Base-by-base conservation (phyloP, 2,329 filamentous ascomycete species). In the Chaetomium strumarium region DNA sequence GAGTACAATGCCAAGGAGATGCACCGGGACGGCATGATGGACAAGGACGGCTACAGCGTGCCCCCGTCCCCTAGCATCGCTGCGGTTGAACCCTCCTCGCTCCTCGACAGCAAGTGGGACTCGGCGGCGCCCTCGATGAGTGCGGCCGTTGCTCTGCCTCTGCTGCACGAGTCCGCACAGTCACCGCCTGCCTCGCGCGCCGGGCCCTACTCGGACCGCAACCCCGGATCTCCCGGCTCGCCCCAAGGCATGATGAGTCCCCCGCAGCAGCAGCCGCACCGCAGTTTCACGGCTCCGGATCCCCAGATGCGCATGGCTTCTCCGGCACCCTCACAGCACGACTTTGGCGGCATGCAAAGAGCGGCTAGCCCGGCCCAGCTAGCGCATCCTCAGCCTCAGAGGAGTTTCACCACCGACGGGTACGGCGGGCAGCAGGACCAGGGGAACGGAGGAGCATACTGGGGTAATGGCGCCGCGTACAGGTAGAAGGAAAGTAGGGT, bases 1-100 rank as follows among this genome's bases (percentile, higher is more conserved):
- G 70, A 73, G 51, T 74, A 73, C 61, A 63, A 70, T 44, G 61
- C 66, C 41, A 63, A 64, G 41, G 66, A 68, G 17, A 66, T 68
- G 63, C 53, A 51, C 46, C 63, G 66, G 45, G 62, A 62, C 24
- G 66, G 63, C 19, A 55, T 62, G 39, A 54, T 58, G n/a, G 62
- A 59, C 29, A 56, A 58, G 16, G 60, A 64, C 40, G 57, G 65
- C 34, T 71, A 71, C 59, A 66, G 60, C 44, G 56, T 72, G 6
- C 63, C 66, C 6, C 57, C 51, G 20, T 60, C 63, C 19, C 61
- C 65, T 6, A 54, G 53, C 14, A n/a, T 45, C 14, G 4, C 57
- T 2, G 16, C 42, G 14, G 17, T 16, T 2, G 47, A 33, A 17
- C 30, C 65, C 40, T 45, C 48, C 6, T 54, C 51, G n/a, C 64